Evolutionary conservation across 2,329 filamentous ascomycete genomes (phyloP).

Genomic region (Claviceps cyperi): DNA sequence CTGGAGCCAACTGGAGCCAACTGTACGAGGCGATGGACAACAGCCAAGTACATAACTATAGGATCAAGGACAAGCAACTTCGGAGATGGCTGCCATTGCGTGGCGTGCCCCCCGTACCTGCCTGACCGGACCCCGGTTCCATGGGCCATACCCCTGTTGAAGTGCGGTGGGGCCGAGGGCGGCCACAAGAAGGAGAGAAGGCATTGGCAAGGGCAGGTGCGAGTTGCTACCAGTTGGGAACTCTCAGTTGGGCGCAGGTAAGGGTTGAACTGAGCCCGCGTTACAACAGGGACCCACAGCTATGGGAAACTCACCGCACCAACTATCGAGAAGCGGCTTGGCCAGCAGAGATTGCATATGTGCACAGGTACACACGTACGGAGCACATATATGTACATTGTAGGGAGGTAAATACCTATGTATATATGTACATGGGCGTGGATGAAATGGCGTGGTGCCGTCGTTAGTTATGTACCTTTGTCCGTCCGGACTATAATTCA

Average conservation of each 20-base stretch:
- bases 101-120: slow-evolving; percentile 2
- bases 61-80: no score
- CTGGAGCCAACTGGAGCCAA: no score
- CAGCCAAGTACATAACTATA: neutral
- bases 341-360: neutral
- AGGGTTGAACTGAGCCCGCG: neutral
- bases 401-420: no score
- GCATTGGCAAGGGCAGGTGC: neutral
- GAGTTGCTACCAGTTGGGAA: no score
- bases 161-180: neutral
- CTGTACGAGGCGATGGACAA: neutral
- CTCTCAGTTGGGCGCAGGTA: neutral
- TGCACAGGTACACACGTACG: no score
- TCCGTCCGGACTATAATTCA: no score
- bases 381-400: no score
- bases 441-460: no score
- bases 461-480: no score
- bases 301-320: neutral
- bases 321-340: neutral
- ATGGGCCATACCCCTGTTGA: neutral
- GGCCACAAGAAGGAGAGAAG: neutral
- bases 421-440: no score
- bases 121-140: neutral
- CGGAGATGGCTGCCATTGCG: neutral
- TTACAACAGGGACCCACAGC: neutral